Conservation (phyloP, 2,329 filamentous ascomycete genomes). For the Exserohilum turcica region DNA sequence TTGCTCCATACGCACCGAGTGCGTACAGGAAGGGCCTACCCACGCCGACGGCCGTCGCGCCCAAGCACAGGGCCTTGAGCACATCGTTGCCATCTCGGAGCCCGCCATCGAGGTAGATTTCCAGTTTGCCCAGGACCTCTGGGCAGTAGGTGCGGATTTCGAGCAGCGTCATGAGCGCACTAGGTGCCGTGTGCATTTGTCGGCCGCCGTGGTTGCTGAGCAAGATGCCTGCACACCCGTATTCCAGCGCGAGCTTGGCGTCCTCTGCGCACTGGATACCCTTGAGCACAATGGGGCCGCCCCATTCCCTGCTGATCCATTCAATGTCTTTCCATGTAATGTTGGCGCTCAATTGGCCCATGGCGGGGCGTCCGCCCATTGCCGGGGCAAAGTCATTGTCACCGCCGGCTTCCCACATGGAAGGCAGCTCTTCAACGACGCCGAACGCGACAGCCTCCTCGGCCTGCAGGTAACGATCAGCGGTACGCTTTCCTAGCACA, state of each 20-base stretch:
- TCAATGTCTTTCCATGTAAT: constrained; percentile 57
- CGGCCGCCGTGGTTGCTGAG: constrained; percentile 61
- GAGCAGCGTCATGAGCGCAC: constrained; percentile 44
- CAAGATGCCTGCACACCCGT: constrained; percentile 55
- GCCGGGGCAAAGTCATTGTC: constrained; percentile 61
- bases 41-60: constrained; percentile 48
- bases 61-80: constrained; percentile 48
- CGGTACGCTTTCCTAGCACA: constrained; percentile 42
- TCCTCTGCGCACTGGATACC: constrained; percentile 54
- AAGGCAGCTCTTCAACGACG: constrained; percentile 58
- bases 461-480: constrained; percentile 47
- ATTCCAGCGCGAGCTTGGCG: constrained; percentile 51
- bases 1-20: constrained; percentile 45
- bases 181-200: constrained; percentile 54
- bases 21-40: constrained; percentile 48
- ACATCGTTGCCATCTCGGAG: constrained; percentile 47
- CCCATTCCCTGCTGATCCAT: constrained; percentile 51
- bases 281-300: constrained; percentile 52
- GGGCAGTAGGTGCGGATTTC: constrained; percentile 48
- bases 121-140: constrained; percentile 43
- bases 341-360: constrained; percentile 48
- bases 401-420: constrained; percentile 57
- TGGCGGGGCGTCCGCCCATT: constrained; percentile 56
- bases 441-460: constrained; percentile 58
- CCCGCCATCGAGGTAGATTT: constrained; percentile 48